These are phyloP conservation scores for Eimeria nieschulzi DNA, from an alignment of 169 alveolate genomes.

Conservation along the genomic window DNA sequence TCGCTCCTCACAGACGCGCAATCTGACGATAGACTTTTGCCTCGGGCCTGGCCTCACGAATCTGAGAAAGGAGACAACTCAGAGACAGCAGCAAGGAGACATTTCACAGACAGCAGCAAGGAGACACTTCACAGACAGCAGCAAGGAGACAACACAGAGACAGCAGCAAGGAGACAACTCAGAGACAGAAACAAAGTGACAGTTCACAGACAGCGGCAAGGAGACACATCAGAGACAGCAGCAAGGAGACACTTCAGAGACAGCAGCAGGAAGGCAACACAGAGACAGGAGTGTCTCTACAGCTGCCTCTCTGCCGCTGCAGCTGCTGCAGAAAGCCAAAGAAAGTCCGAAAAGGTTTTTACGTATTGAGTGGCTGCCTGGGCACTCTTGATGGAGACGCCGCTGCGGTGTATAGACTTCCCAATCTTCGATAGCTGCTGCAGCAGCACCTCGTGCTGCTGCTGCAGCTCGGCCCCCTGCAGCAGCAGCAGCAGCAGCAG, in stretches of 20 bases:
- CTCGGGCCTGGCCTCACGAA: conserved; percentile 4
- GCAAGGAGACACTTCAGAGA: too few relatives aligned
- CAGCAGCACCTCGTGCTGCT: conserved; percentile 6
- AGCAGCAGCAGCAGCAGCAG: conserved; percentile 9
- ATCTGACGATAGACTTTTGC: not conserved
- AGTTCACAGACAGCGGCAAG: too few relatives aligned
- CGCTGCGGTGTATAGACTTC: conserved; percentile 17
- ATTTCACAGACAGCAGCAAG: too few relatives aligned
- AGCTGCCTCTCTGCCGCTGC: too few relatives aligned
- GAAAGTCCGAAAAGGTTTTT: not conserved
- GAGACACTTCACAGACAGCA: too few relatives aligned
- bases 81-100: not conserved
- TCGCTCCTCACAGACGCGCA: not conserved
- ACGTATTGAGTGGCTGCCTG: not conserved
- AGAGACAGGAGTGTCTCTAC: not conserved
- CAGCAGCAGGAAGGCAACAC: too few relatives aligned
- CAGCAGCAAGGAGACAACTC: too few relatives aligned
- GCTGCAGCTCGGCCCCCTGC: conserved; percentile 27
- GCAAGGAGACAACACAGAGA: too few relatives aligned
- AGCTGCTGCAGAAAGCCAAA: not conserved
- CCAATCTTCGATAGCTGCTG: not conserved
- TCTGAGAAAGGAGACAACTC: not conserved
- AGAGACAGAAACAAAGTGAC: too few relatives aligned
- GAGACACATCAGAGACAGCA: too few relatives aligned
- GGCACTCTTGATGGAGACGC: not conserved